phyloP scores from a whole-genome alignment of 176 grass and related monocot genomes.

The Aegilops sharonensis region DNA sequence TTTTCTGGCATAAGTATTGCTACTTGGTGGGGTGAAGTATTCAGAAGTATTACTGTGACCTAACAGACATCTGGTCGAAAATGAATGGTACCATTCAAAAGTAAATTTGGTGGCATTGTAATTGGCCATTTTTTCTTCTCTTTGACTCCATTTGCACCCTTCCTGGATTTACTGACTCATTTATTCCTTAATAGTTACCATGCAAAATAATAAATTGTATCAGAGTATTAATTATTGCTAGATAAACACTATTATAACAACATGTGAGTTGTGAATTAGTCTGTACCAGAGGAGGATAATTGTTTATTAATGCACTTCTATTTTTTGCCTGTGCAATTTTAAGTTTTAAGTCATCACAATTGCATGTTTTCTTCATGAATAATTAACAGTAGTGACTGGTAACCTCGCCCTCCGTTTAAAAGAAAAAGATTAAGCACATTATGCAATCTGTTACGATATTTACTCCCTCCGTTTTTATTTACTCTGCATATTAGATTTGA shows the following conservation, averaged over 20 bases:
- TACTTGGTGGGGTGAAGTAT: slow-evolving; percentile 7
- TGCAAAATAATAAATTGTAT: not conserved
- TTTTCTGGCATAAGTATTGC: not conserved
- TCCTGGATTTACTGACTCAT: slow-evolving; percentile 1
- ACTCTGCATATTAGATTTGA: too few species aligned
- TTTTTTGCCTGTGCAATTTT: slow-evolving; percentile 6
- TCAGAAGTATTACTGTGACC: not conserved
- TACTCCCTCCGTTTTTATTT: too few species aligned
- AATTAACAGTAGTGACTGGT: not conserved
- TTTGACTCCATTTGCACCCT: not conserved
- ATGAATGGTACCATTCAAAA: not conserved
- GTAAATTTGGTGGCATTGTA: slow-evolving; percentile 1
- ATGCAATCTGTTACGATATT: not conserved
- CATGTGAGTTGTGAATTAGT: not conserved
- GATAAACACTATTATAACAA: not conserved
- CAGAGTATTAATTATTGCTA: slow-evolving; percentile 2
- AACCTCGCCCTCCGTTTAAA: not conserved
- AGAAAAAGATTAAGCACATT: not conserved
- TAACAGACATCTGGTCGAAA: not conserved
- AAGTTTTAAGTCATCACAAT: not conserved
- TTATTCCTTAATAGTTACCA: not conserved
- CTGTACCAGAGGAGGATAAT: not conserved
- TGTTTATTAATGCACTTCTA: not conserved
- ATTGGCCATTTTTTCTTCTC: not conserved
- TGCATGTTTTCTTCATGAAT: not conserved